Percentiles rank a stretch among this genome's conserved stretches.
phyloP scores from a whole-genome alignment of 306 rosid species.

The Canavalia gladiata region DNA sequence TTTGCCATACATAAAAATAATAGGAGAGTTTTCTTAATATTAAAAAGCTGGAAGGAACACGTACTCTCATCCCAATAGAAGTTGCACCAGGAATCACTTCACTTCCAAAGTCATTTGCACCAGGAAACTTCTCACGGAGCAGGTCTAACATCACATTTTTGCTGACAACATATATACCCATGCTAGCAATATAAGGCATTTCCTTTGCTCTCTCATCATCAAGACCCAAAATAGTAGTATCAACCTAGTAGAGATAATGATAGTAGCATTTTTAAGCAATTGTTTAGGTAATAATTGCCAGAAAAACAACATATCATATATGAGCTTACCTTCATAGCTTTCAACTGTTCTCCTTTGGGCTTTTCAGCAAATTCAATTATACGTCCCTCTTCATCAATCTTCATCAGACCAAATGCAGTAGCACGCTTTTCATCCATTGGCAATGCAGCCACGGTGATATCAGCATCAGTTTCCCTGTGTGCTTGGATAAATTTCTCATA shows the following conservation, averaged over 20 bases:
- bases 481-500: constrained; percentile 97
- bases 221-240: constrained; percentile 96
- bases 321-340: constrained; percentile 82
- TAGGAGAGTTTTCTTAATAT: background rate
- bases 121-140: constrained; percentile 84
- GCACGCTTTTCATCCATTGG: constrained; percentile 99
- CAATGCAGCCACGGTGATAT: constrained; percentile 97
- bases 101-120: constrained; percentile 98
- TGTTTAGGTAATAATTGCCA: background rate
- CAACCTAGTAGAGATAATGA: constrained; percentile 70
- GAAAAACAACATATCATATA: constrained; percentile 1
- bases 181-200: constrained; percentile 97
- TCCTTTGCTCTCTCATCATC: constrained; percentile 94
- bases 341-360: constrained; percentile 96
- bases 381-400: constrained; percentile 97
- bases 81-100: constrained; percentile 99
- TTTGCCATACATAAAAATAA: constrained; percentile 2
- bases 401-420: constrained; percentile 95
- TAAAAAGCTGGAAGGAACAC: constrained; percentile 41
- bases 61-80: constrained; percentile 90
- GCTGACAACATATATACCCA: constrained; percentile 99
- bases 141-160: constrained; percentile 87
- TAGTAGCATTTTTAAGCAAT: background rate
- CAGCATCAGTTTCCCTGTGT: constrained; percentile 94
- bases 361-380: constrained; percentile 92